Evolutionary conservation across 106 monocot genomes (phyloP).

Genomic region (Allium fistulosum): DNA sequence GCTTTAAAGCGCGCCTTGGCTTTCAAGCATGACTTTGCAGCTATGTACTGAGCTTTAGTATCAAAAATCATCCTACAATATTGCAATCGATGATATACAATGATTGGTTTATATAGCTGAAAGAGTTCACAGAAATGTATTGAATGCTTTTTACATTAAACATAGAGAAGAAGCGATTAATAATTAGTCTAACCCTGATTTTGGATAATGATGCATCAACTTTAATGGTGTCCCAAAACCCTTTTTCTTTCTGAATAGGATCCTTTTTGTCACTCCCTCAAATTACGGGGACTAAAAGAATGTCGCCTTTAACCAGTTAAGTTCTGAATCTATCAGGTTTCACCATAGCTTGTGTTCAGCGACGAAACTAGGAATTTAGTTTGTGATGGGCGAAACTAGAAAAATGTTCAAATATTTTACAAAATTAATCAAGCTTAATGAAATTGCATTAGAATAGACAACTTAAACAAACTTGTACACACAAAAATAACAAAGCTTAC

Average conservation of each 20-base stretch:
- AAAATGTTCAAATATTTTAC: too few relatives aligned
- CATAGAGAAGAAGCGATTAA: conserved; percentile 4
- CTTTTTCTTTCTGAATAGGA: conserved; percentile 38
- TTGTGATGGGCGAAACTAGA: too few relatives aligned
- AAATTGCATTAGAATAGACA: too few relatives aligned
- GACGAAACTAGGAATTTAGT: too few relatives aligned
- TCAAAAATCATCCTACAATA: conserved; percentile 81
- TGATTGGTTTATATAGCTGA: background rate
- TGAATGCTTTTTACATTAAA: background rate
- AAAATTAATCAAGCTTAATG: too few relatives aligned
- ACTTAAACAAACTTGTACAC: too few relatives aligned
- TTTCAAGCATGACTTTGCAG: conserved; percentile 83
- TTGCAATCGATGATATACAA: background rate
- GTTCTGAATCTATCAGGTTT: conserved; percentile 82
- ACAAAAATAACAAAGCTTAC: too few relatives aligned
- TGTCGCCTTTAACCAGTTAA: conserved; percentile 74
- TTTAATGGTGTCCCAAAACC: conserved; percentile 47
- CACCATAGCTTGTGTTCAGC: conserved; percentile 65
- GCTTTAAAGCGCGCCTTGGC: conserved; percentile 88
- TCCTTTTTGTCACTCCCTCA: conserved; percentile 46
- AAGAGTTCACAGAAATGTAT: background rate
- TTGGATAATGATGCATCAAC: conserved; percentile 63
- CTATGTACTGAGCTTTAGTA: conserved; percentile 66
- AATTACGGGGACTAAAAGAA: conserved; percentile 78
- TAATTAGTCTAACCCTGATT: conserved; percentile 58